Evolutionary conservation across 2,329 filamentous ascomycete genomes (phyloP).

Genomic region (Fusarium compactum): DNA sequence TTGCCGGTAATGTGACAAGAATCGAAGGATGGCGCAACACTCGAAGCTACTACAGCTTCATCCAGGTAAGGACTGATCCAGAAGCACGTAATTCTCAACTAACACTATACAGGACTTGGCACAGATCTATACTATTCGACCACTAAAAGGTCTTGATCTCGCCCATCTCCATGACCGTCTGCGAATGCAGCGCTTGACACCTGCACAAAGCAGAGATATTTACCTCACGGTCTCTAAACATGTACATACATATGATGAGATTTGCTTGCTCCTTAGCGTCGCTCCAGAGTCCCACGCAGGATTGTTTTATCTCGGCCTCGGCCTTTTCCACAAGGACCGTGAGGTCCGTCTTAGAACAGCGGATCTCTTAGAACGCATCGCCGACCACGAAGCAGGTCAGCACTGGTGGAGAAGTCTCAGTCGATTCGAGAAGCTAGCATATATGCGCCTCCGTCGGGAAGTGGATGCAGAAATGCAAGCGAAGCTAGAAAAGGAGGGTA

Average conservation of each 20-base stretch:
- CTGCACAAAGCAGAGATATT: constrained; percentile 82
- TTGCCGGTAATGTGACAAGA: constrained; percentile 89
- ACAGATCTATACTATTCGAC: constrained; percentile 72
- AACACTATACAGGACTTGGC: constrained; percentile 68
- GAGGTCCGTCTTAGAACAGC: constrained; percentile 83
- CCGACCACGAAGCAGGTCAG: constrained; percentile 87
- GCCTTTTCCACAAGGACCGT: constrained; percentile 88
- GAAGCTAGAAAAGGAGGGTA: constrained; percentile 60
- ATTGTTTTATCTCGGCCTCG: constrained; percentile 90
- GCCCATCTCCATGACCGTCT: constrained; percentile 94
- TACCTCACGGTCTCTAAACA: constrained; percentile 83
- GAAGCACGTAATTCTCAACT: constrained; percentile 4
- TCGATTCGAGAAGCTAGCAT: constrained; percentile 89
- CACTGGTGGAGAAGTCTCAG: constrained; percentile 93
- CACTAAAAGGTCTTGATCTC: constrained; percentile 85
- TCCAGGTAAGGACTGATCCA: constrained; percentile 70
- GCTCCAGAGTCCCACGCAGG: constrained; percentile 88
- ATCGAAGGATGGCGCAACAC: constrained; percentile 98
- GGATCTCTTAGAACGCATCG: constrained; percentile 83
- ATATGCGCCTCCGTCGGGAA: constrained; percentile 80
- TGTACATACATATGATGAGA: constrained; percentile 84
- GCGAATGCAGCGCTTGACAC: constrained; percentile 81
- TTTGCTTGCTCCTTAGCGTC: constrained; percentile 84
- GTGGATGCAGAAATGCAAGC: constrained; percentile 64
- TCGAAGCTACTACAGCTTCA: constrained; percentile 93